Evolutionary conservation across 2,329 filamentous ascomycete genomes (phyloP).

Genomic region (Ascocoryne sarcoides): DNA sequence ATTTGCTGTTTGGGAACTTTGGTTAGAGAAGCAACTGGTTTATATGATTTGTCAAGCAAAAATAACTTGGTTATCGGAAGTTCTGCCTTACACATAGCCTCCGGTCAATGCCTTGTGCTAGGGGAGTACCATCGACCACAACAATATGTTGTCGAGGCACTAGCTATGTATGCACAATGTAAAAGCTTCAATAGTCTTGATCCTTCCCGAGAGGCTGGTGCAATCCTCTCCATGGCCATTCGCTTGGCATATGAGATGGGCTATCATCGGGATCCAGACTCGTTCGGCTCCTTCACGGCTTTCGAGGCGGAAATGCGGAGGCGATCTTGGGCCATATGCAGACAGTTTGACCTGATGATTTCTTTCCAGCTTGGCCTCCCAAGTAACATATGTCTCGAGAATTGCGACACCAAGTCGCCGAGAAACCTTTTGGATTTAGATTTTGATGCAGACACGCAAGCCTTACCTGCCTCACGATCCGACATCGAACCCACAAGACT

Average conservation of each 20-base stretch:
- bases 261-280: slow-evolving; percentile 22
- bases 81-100: slow-evolving; percentile 9
- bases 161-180: slow-evolving; percentile 19
- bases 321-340: slow-evolving; percentile 21
- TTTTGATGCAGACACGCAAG: slow-evolving; percentile 20
- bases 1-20: slow-evolving; percentile 13
- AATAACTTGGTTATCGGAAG: not conserved
- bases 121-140: slow-evolving; percentile 22
- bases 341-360: slow-evolving; percentile 23
- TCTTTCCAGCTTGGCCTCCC: slow-evolving; percentile 27
- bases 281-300: slow-evolving; percentile 13
- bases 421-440: slow-evolving; percentile 24
- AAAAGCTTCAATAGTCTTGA: slow-evolving; percentile 22
- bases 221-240: slow-evolving; percentile 20
- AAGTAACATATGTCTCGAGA: slow-evolving; percentile 19
- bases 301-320: slow-evolving; percentile 27
- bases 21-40: slow-evolving; percentile 1
- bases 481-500: slow-evolving; percentile 20
- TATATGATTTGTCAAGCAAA: not conserved
- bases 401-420: slow-evolving; percentile 21
- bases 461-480: slow-evolving; percentile 18
- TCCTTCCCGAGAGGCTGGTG: slow-evolving; percentile 20
- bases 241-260: slow-evolving; percentile 24
- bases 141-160: slow-evolving; percentile 16
- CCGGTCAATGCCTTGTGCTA: slow-evolving; percentile 19